These are phyloP conservation scores for Suillus weaverae DNA, from an alignment of 768 basidiomycete genomes.

Conservation along the genomic window DNA sequence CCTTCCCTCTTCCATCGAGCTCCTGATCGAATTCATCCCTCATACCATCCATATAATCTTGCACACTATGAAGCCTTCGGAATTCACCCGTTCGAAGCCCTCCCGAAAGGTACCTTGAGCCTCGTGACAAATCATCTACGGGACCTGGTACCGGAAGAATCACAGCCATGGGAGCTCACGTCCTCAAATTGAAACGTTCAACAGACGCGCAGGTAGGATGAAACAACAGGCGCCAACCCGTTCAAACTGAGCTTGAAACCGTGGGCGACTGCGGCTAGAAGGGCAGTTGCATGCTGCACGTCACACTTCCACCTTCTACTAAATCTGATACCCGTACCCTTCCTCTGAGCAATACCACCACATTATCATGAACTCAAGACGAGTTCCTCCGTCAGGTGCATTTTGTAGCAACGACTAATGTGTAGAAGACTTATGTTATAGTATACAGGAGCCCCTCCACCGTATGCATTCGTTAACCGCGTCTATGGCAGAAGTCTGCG, in stretches of 20 bases:
- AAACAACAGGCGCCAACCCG: not conserved
- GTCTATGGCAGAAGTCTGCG: slow-evolving; percentile 59
- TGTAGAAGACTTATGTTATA: not conserved
- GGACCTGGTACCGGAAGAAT: not conserved
- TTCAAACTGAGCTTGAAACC: not conserved
- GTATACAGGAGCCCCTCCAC: slow-evolving; percentile 48
- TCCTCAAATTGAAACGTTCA: not conserved
- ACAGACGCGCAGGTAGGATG: not conserved
- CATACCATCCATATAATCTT: not conserved
- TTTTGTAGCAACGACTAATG: not conserved
- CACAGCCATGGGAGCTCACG: not conserved
- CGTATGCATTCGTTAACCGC: slow-evolving; percentile 59
- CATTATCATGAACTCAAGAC: slow-evolving; percentile 17
- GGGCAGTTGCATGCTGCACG: not conserved
- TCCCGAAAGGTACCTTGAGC: not conserved
- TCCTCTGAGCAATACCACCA: not conserved
- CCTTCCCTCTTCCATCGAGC: no score
- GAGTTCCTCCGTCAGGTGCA: slow-evolving; percentile 18
- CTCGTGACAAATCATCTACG: not conserved
- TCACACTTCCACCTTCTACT: not conserved
- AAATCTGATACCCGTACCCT: not conserved
- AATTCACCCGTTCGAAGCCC: not conserved
- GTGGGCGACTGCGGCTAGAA: not conserved
- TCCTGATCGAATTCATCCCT: not conserved
- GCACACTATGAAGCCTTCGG: not conserved